Conservation (phyloP, 306 rosid species). For the Carpinus viminea region DNA sequence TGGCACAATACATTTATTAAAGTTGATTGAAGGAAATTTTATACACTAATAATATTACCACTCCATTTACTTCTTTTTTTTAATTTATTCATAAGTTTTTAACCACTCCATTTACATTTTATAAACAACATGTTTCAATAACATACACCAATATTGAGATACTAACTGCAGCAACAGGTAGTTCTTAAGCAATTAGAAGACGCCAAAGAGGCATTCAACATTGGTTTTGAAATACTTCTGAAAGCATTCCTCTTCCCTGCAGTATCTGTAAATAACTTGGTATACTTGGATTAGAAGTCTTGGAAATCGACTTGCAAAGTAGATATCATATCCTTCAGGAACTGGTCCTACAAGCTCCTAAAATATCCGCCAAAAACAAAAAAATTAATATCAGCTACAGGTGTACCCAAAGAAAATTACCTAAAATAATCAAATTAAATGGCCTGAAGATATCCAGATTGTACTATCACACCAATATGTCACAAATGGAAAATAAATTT, state of each 20-base stretch:
- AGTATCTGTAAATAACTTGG: conserved; percentile 30
- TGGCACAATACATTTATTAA: background rate
- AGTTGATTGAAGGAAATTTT: background rate
- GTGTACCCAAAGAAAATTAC: no score
- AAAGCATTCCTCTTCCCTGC: conserved; percentile 43
- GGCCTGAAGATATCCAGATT: background rate
- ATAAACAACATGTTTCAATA: background rate
- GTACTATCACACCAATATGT: background rate
- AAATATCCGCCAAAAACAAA: background rate
- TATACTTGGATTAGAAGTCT: conserved; percentile 47
- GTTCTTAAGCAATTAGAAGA: background rate
- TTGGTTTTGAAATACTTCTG: conserved; percentile 32
- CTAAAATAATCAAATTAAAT: background rate
- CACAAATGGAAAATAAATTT: background rate
- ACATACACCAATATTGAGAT: background rate
- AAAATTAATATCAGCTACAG: background rate
- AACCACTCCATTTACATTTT: conserved; percentile 1
- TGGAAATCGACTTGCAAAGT: conserved; percentile 51
- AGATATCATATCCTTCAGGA: conserved; percentile 44
- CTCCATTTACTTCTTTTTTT: background rate
- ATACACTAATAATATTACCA: background rate
- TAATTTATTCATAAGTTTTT: no score
- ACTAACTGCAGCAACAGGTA: background rate
- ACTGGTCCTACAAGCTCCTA: conserved; percentile 49
- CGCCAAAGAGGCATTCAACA: conserved; percentile 12